A percentile compares a stretch with the other conserved stretches of the same genome.
Conservation (phyloP, 129 eudicot species). For the Arctium minus region DNA sequence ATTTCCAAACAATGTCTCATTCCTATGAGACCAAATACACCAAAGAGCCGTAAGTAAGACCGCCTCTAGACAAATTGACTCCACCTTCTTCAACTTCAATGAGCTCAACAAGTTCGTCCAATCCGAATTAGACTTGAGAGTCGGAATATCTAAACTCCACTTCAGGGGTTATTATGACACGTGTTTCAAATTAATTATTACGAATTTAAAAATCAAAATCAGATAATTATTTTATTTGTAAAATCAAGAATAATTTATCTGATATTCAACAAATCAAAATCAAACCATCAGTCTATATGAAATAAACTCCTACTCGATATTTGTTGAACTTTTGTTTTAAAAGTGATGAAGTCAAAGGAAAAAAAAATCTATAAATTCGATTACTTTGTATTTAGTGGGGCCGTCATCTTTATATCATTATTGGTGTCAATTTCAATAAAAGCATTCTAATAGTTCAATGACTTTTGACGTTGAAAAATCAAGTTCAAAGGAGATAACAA, state of each 20-base stretch:
- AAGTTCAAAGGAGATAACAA: not conserved
- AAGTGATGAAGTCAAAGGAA: not conserved
- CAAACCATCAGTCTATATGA: not conserved
- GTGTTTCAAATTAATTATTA: not conserved
- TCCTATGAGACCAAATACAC: no score
- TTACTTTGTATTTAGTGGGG: not conserved
- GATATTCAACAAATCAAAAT: not conserved
- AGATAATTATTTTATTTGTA: not conserved
- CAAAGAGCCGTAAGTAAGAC: no score
- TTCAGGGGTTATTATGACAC: not conserved
- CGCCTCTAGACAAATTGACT: no score
- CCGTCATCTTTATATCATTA: not conserved
- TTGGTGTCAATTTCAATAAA: not conserved
- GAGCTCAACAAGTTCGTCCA: no score
- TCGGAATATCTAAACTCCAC: no score
- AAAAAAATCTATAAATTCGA: no score
- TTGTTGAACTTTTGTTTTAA: not conserved
- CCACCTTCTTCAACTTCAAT: no score
- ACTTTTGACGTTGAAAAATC: not conserved
- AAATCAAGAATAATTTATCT: not conserved
- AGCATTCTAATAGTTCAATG: not conserved
- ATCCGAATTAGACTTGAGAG: no score
- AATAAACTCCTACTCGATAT: not conserved
- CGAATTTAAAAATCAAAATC: not conserved
- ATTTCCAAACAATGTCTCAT: no score